These are phyloP conservation scores for Globisporangium nunn DNA, from an alignment of 352 stramenopile species.

Conservation along the genomic window DNA sequence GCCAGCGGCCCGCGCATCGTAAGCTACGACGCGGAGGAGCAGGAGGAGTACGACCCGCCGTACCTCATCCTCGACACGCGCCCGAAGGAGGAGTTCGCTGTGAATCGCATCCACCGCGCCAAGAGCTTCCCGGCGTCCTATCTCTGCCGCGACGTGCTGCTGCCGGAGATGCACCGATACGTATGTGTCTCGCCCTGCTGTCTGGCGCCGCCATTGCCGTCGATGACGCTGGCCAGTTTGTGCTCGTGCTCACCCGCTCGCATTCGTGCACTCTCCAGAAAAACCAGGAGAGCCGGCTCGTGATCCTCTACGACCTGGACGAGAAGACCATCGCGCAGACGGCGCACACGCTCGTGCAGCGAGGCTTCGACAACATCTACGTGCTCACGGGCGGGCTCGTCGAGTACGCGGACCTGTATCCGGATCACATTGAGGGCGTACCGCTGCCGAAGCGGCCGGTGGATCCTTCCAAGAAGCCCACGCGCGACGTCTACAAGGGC, in stretches of 20 bases:
- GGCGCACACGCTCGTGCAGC: constrained; percentile 65
- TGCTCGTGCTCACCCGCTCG: too few species aligned
- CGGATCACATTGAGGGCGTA: constrained; percentile 59
- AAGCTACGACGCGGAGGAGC: constrained; percentile 71
- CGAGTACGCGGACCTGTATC: constrained; percentile 56
- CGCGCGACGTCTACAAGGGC: constrained; percentile 51
- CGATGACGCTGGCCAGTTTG: neutral
- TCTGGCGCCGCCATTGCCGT: neutral
- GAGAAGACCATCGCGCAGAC: constrained; percentile 56
- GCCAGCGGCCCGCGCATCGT: constrained; percentile 50
- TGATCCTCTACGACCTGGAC: constrained; percentile 76
- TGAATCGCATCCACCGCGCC: constrained; percentile 61
- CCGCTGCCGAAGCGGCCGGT: constrained; percentile 45
- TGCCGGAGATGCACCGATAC: constrained; percentile 73
- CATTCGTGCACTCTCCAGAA: constrained; percentile 21
- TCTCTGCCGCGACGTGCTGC: constrained; percentile 51
- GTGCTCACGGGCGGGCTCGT: constrained; percentile 60
- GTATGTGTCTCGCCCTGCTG: constrained; percentile 18
- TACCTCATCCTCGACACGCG: constrained; percentile 73
- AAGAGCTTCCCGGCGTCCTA: constrained; percentile 56
- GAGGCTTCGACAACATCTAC: constrained; percentile 82
- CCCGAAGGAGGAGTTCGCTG: constrained; percentile 56
- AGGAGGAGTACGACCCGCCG: constrained; percentile 67
- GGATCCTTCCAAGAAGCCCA: constrained; percentile 43
- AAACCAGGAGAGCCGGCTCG: constrained; percentile 68